Conservation (phyloP, 106 monocot species). For the Dioscorea dumetorum region DNA sequence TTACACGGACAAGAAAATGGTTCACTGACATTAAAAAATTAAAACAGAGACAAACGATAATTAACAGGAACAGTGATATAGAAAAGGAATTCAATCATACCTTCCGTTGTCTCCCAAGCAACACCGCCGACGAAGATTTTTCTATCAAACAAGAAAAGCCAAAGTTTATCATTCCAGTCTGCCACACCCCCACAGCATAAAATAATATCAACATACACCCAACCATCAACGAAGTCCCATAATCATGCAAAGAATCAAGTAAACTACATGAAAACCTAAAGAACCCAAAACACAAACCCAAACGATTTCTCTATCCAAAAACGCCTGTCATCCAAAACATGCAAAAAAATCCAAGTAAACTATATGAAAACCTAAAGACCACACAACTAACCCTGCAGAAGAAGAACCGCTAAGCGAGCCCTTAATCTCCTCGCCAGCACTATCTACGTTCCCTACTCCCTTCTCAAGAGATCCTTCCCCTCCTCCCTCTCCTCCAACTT, state of each 20-base stretch:
- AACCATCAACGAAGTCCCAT: conserved; percentile 25
- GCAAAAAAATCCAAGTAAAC: conserved; percentile 3
- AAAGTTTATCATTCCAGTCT: conserved; percentile 22
- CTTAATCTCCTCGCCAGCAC: conserved; percentile 27
- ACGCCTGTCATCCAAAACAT: conserved; percentile 8
- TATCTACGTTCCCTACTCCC: conserved; percentile 42
- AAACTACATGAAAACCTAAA: conserved; percentile 4
- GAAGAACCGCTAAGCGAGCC: conserved; percentile 30
- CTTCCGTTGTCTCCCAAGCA: conserved; percentile 92
- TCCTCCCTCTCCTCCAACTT: background rate
- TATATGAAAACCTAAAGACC: conserved; percentile 20
- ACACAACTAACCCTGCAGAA: conserved; percentile 68
- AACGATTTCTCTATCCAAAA: too few relatives aligned
- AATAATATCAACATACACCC: conserved; percentile 12
- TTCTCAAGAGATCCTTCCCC: conserved; percentile 9
- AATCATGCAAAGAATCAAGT: background rate
- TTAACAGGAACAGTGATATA: background rate
- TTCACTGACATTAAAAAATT: background rate
- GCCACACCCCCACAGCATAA: conserved; percentile 13
- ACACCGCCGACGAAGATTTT: conserved; percentile 98
- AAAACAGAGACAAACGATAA: background rate
- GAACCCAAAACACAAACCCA: too few relatives aligned
- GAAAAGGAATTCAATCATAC: conserved; percentile 17
- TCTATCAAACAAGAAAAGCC: conserved; percentile 58
- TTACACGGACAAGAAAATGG: too few relatives aligned